Evolutionary conservation across 192 early-diverging fungal genomes (phyloP), one percentile per base, ranked within the genome.

Genomic region (Tieghemiomyces parasiticus): DNA sequence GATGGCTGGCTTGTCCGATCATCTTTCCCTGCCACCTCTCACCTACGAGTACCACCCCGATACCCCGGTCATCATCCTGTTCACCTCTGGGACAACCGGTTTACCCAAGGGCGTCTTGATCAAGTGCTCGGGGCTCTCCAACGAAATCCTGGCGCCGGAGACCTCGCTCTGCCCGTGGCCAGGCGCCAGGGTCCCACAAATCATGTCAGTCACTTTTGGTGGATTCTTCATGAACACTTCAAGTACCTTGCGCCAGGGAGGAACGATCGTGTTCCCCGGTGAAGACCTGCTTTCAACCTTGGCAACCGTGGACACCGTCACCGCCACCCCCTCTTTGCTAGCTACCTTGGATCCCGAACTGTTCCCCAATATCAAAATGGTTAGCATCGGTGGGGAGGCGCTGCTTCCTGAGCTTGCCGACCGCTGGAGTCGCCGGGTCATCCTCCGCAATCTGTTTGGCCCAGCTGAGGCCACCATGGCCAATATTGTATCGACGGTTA

Each of bases 41-140:
- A 1, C 19, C 45, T 12, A 14, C 3, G 22, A 14, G 16, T 46
- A 46, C 22, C 19, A 14, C 4, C 28, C 52, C 16, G 29, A 30
- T 1, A 30, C 26, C 19, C 32, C 32, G 52, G 29, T 32, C 52
- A 31, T 31, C 32, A 54, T 54, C 29, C 19, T 54, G 8, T 54
- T 61, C 30, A 65, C 68, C 46, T 70, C 68, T 26, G 66, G 66
- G 28, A 67, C 68, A 0, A 70, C 68, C 8, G 68, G 68, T 9
- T 60, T 45, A 24, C 68, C 68, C 14, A 70, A 70, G 35, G 68
- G 68, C 12, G 66, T 68, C 3, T 25, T 68, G 34, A 50, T 68
- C 48, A 25, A 8, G 20, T 32, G 32, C 32, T 19, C 8, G 10
- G 52, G 52, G 0, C 20, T 54, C 4, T 14, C 9, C 2, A 54